Base-by-base conservation (phyloP, 306 rosid species). In the Prunus mume region DNA sequence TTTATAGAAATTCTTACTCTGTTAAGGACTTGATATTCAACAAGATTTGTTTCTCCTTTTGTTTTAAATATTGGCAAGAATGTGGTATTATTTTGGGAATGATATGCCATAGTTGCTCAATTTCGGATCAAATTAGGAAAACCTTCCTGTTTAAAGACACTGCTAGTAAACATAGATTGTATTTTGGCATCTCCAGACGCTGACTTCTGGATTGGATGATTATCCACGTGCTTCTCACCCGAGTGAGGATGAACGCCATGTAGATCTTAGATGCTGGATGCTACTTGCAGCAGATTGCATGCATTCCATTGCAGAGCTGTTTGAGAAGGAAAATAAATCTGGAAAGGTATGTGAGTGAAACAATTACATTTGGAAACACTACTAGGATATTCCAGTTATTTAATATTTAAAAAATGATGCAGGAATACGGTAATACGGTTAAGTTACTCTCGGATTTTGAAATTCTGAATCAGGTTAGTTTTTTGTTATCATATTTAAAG, bases 221-320 rank as follows among this genome's bases (percentile, higher is more conserved):
- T 95, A 92, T 87, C 99, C 99, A 22, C 97, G 97, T 65, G 88
- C 97, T 79, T 92, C 99, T 51, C 99, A 95, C 80, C 99, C 99
- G 65, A 86, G 85, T 77, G 78, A 71, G 60, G 99, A 95, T 82
- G 99, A 95, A 65, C 93, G 87, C 68, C 99, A 95, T 64, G 19
- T 95, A 79, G 99, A 92, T 86, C 97, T 95, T 74, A 88, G 99
- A 74, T 92, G 95, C 79, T 95, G 99, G 97, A 92, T 95, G 97
- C 88, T 83, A 73, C 97, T 95, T 80, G 98, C 97, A 71, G 90
- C 98, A n/a, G 90, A 89, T 56, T 93, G 97, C 79, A 77, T 93
- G 95, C 89, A 78, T 80, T 91, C 95, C 72, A 87, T 91, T 78
- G 78, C 92, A 72, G 84, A 85, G 80, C 81, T 89, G 67, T 68